These are phyloP conservation scores for Aspergillus uvarum DNA, from an alignment of 2,329 filamentous ascomycete genomes.

Conservation along the genomic window DNA sequence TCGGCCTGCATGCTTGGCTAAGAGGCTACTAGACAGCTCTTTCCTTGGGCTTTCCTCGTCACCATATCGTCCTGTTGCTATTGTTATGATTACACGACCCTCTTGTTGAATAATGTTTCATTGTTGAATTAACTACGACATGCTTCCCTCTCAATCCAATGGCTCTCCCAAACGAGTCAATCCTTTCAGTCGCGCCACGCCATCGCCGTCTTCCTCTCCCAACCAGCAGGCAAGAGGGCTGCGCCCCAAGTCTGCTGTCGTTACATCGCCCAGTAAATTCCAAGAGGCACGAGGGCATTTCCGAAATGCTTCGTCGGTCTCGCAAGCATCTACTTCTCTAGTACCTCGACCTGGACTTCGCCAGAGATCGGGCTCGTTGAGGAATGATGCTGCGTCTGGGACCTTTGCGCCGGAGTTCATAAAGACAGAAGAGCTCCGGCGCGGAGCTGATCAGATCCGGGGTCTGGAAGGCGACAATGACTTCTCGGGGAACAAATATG, in stretches of 20 bases:
- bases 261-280: slow-evolving; percentile 57
- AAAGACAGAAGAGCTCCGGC: slow-evolving; percentile 74
- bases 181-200: slow-evolving; percentile 66
- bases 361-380: slow-evolving; percentile 62
- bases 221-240: slow-evolving; percentile 44
- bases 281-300: slow-evolving; percentile 55
- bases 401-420: slow-evolving; percentile 98
- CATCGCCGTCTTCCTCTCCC: slow-evolving; percentile 64
- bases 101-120: slow-evolving; percentile 30
- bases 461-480: slow-evolving; percentile 97
- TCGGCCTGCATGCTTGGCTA: slow-evolving; percentile 12
- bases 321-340: slow-evolving; percentile 52
- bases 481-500: slow-evolving; percentile 97
- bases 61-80: not conserved
- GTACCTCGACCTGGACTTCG: slow-evolving; percentile 42
- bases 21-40: slow-evolving; percentile 13
- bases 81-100: slow-evolving; percentile 19
- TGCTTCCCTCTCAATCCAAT: slow-evolving; percentile 58
- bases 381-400: slow-evolving; percentile 63
- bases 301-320: slow-evolving; percentile 66
- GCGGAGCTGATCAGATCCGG: slow-evolving; percentile 54
- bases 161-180: slow-evolving; percentile 75
- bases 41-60: slow-evolving; percentile 9
- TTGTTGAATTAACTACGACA: slow-evolving; percentile 32
- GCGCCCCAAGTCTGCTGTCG: slow-evolving; percentile 74